A percentile compares a stretch with the other conserved stretches of the same genome.
phyloP scores from a whole-genome alignment of 2,329 filamentous ascomycete genomes.

The Salinomyces thailandicus region DNA sequence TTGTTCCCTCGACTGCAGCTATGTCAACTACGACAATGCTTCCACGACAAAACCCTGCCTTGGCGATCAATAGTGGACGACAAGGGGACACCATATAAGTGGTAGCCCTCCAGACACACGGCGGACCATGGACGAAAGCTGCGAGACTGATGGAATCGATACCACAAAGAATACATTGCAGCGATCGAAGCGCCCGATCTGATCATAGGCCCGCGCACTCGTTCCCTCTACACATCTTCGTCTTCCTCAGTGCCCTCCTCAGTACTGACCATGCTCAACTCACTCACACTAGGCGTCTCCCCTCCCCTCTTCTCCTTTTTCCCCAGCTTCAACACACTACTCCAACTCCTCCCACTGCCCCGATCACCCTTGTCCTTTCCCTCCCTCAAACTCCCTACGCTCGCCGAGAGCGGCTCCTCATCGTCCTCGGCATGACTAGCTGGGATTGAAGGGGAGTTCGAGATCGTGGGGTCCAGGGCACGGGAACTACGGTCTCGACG shows the following conservation, averaged over 20 bases:
- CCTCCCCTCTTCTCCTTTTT: slow-evolving; percentile 19
- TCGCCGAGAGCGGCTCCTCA: slow-evolving; percentile 22
- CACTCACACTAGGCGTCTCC: slow-evolving; percentile 38
- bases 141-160: too few relatives aligned
- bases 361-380: slow-evolving; percentile 25
- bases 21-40: too few relatives aligned
- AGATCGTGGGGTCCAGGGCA: slow-evolving; percentile 1
- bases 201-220: too few relatives aligned
- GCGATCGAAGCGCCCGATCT: too few relatives aligned
- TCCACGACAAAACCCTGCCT: too few relatives aligned
- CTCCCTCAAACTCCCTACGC: slow-evolving; percentile 26
- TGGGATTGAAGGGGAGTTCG: not conserved
- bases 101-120: too few relatives aligned
- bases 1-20: too few relatives aligned
- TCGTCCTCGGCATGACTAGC: slow-evolving; percentile 18
- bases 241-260: slow-evolving; percentile 26
- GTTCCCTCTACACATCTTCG: slow-evolving; percentile 5
- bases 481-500: slow-evolving; percentile 6
- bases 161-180: too few relatives aligned
- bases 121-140: too few relatives aligned
- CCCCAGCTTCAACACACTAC: slow-evolving; percentile 32
- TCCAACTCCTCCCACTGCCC: slow-evolving; percentile 33
- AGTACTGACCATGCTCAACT: slow-evolving; percentile 31
- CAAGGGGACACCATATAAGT: too few relatives aligned
- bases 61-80: too few relatives aligned